phyloP scores from a whole-genome alignment of 2,329 filamentous ascomycete species.

The Bipolaris cookei region DNA sequence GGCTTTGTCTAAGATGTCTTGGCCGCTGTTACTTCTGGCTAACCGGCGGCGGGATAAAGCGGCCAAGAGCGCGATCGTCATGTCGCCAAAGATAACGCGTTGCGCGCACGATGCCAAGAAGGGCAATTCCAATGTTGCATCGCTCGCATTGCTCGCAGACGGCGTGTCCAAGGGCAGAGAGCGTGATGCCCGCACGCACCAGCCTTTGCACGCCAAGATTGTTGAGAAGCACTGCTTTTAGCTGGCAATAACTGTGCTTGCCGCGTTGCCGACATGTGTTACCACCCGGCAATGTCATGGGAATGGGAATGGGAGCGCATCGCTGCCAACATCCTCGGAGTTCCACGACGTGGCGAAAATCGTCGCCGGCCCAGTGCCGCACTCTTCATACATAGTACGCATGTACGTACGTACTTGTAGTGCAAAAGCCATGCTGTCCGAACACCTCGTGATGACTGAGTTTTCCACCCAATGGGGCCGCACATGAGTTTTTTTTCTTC shows the following conservation, averaged over 20 bases:
- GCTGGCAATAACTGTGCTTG: not conserved
- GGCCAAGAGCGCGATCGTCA: constrained; percentile 25
- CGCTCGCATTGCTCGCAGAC: not conserved
- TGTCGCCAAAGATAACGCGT: constrained; percentile 20
- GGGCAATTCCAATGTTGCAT: not conserved
- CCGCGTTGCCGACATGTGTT: not conserved
- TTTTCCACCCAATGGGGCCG: constrained; percentile 1
- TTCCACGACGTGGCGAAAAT: not conserved
- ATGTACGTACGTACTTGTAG: too few species aligned
- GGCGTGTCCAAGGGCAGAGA: not conserved
- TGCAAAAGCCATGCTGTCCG: too few species aligned
- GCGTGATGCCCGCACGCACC: not conserved
- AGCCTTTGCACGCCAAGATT: not conserved
- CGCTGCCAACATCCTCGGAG: not conserved
- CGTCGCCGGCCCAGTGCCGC: not conserved
- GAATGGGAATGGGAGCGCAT: not conserved
- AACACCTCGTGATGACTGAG: not conserved
- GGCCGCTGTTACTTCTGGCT: constrained; percentile 26
- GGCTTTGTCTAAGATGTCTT: constrained; percentile 38
- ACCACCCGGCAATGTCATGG: not conserved
- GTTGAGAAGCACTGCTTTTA: not conserved
- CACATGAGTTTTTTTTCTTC: not conserved
- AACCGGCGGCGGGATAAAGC: constrained; percentile 6
- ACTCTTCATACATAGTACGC: too few species aligned
- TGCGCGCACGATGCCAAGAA: not conserved